Evolutionary conservation across 768 basidiomycete species (phyloP), one percentile per base, ranked within the genome.

Genomic region (Arthromyces matolae): DNA sequence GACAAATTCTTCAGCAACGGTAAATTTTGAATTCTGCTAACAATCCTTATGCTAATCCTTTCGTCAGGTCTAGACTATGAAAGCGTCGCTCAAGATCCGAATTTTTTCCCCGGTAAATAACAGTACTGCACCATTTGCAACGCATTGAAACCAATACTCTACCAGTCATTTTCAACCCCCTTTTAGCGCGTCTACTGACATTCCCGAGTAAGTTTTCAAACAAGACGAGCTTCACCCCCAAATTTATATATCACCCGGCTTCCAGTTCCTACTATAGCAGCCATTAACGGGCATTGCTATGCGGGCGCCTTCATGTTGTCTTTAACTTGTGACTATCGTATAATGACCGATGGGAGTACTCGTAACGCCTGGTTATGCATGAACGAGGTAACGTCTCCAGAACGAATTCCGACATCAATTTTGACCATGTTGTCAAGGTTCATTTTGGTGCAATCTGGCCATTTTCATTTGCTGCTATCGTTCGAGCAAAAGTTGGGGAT

Each of bases 1-100:
- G 81, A 91, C 64, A 93, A 91, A 65, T 93, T 90, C 73, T 93
- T 93, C 65, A 89, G 86, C 66, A 92, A 90, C 55, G 89, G 89
- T 79, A 47, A 23, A 70, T 50, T 28, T 22, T 28, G 14, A 3
- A 31, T 35, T 2, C 8, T 35, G 22, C 14, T 14, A 3, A 19
- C 24, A 16, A 19, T 8, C 28, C 16, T 29, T 22, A 20, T 42
- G 20, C n/a, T 52, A 14, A 46, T 42, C 10, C 39, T 46, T 22
- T 35, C n/a, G n/a, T n/a, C 34, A 31, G 37, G 20, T 42, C 3
- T 49, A 86, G 85, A 85, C 1, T 78, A 92, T 51, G 81, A 86
- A 3, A 77, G 70, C 31, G 67, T 77, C 6, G 60, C 70, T 24
- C 63, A 67, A 24, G 74, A 89, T 53, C 72, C 76, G 8, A 73